phyloP scores from a whole-genome alignment of 140 eudicot genomes.

The Ambrosia hybrid region DNA sequence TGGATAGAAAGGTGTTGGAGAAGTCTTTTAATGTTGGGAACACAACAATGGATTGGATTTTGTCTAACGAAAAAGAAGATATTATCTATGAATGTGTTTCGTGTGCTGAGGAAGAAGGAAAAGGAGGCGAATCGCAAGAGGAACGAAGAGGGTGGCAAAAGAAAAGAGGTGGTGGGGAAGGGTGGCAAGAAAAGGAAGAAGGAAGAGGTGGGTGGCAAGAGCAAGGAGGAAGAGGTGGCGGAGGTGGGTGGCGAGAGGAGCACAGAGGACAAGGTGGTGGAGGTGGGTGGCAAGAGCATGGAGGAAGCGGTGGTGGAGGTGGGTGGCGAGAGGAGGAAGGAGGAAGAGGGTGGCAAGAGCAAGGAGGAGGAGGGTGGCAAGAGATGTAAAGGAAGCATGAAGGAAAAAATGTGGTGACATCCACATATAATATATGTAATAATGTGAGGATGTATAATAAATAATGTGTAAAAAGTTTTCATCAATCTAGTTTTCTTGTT shows the following conservation, averaged over 20 bases:
- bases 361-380: conserved; percentile 1
- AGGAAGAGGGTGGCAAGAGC: neutral
- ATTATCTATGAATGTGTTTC: conserved; percentile 55
- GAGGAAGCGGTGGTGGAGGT: neutral
- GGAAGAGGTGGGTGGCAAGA: neutral
- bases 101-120: conserved; percentile 66
- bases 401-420: neutral
- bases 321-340: neutral
- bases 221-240: neutral
- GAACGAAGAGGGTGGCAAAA: neutral
- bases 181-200: neutral
- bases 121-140: neutral
- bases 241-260: conserved; percentile 23
- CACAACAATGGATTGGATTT: conserved; percentile 43
- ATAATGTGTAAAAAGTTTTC: neutral
- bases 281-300: neutral
- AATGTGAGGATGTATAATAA: conserved; percentile 5
- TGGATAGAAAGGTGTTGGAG: conserved; percentile 53
- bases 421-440: neutral
- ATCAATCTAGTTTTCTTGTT: neutral
- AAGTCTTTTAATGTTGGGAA: conserved; percentile 50
- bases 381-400: neutral
- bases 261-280: conserved; percentile 11
- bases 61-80: conserved; percentile 38
- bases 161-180: neutral